Conservation (phyloP, 257 asterid species). For the Misopates orontium region DNA sequence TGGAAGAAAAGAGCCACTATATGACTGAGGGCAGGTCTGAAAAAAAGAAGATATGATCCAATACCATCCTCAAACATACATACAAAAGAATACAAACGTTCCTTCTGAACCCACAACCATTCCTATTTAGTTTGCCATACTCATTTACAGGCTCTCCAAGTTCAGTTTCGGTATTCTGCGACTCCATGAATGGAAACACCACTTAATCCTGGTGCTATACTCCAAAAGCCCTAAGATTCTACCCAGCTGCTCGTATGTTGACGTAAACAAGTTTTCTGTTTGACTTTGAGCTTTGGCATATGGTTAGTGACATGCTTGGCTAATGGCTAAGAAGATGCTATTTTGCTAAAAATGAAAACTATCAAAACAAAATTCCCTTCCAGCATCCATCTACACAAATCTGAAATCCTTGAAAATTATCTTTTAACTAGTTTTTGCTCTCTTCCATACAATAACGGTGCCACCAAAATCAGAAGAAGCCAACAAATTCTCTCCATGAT, state of each 20-base stretch:
- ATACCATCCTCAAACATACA: slow-evolving; percentile 1
- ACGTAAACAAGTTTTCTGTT: slow-evolving; percentile 15
- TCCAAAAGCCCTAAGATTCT: no score
- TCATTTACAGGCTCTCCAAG: slow-evolving; percentile 2
- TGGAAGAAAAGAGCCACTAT: no score
- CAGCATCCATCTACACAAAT: slow-evolving; percentile 14
- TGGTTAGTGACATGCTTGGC: slow-evolving; percentile 18
- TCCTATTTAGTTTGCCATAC: not conserved
- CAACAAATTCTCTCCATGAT: slow-evolving; percentile 86
- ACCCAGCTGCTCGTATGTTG: not conserved
- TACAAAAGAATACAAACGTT: slow-evolving; percentile 8
- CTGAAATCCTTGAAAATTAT: not conserved
- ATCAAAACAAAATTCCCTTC: not conserved
- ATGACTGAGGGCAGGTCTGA: no score
- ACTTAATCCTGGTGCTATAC: no score
- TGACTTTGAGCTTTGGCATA: slow-evolving; percentile 24
- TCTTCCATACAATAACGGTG: slow-evolving; percentile 94
- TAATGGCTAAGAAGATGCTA: slow-evolving; percentile 17
- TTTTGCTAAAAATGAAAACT: not conserved
- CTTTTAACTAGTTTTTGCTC: slow-evolving; percentile 63
- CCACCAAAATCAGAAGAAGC: slow-evolving; percentile 99
- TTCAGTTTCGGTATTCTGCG: no score
- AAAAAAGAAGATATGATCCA: not conserved
- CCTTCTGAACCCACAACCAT: slow-evolving; percentile 9
- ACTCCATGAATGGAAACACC: no score